Evolutionary conservation across 495 filamentous ascomycete species (phyloP).

Genomic region (Pyrenula aspistea): DNA sequence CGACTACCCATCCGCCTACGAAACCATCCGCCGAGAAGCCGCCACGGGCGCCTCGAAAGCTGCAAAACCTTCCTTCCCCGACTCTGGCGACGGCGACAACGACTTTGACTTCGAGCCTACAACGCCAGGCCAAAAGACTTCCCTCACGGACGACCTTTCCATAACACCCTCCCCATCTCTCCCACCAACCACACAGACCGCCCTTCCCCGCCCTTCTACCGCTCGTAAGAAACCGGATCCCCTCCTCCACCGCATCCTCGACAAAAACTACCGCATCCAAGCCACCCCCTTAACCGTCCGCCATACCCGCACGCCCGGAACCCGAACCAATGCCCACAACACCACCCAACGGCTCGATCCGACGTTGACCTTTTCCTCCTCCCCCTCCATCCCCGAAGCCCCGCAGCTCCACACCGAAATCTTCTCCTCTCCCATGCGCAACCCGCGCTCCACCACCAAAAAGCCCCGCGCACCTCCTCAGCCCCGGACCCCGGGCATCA

Average conservation of each 20-base stretch:
- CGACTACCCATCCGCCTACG: conserved; percentile 57
- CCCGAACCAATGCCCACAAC: conserved; percentile 19
- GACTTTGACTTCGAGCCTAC: conserved; percentile 30
- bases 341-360: background rate
- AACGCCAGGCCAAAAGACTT: conserved; percentile 23
- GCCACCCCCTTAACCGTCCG: conserved; percentile 63
- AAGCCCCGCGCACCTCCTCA: conserved; percentile 23
- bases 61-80: conserved; percentile 16
- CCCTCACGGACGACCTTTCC: conserved; percentile 17
- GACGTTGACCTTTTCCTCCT: conserved; percentile 8
- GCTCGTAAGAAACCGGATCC: conserved; percentile 41
- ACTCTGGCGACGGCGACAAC: conserved; percentile 23
- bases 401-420: conserved; percentile 76
- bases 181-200: conserved; percentile 25
- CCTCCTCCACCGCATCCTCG: conserved; percentile 74
- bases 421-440: conserved; percentile 60
- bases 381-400: conserved; percentile 56
- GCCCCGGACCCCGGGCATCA: conserved; percentile 60
- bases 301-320: conserved; percentile 17
- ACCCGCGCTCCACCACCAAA: conserved; percentile 21
- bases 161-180: conserved; percentile 38
- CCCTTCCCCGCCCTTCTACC: conserved; percentile 21
- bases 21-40: conserved; percentile 45
- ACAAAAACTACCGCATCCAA: conserved; percentile 88
- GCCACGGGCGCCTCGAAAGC: conserved; percentile 18